A percentile compares a stretch with the other conserved stretches of the same genome.
These are phyloP conservation scores for Fusarium nelsonii DNA, from an alignment of 2,329 filamentous ascomycete genomes.

Conservation along the genomic window DNA sequence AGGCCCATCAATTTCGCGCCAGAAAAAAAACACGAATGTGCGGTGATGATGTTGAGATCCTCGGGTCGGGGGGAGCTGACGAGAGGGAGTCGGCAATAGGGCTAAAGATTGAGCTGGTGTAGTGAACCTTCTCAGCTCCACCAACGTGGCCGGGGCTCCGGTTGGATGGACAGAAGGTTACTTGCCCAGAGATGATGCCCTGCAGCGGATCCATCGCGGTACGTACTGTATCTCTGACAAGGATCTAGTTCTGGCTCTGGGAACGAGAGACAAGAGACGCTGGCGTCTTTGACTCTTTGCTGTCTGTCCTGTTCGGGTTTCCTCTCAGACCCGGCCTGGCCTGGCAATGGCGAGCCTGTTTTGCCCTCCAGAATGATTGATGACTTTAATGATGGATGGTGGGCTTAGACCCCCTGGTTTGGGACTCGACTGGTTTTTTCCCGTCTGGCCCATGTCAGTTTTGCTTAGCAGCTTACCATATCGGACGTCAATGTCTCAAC, in stretches of 20 bases:
- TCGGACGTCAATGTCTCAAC: conserved; percentile 43
- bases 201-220: conserved; percentile 22
- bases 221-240: conserved; percentile 15
- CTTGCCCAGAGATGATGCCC: conserved; percentile 37
- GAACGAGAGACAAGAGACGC: not conserved
- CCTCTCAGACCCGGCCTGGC: conserved; percentile 16
- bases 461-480: conserved; percentile 26
- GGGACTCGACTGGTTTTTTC: conserved; percentile 21
- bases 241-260: conserved; percentile 9
- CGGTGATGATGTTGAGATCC: conserved; percentile 42
- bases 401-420: conserved; percentile 39
- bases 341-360: not conserved
- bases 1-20: conserved; percentile 36
- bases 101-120: conserved; percentile 48
- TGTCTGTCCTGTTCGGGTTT: conserved; percentile 9
- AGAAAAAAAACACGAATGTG: conserved; percentile 40
- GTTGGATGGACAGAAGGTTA: conserved; percentile 41
- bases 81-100: conserved; percentile 47
- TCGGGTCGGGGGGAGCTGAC: conserved; percentile 42
- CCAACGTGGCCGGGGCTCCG: conserved; percentile 43
- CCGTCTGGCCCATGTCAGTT: conserved; percentile 28
- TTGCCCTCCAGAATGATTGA: conserved; percentile 26
- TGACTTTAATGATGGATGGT: conserved; percentile 35
- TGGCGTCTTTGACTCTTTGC: conserved; percentile 9
- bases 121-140: conserved; percentile 41